Evolutionary conservation across 345 rosid genomes (phyloP), one percentile per base, ranked within the genome.

Genomic region (Cardamine occulta): DNA sequence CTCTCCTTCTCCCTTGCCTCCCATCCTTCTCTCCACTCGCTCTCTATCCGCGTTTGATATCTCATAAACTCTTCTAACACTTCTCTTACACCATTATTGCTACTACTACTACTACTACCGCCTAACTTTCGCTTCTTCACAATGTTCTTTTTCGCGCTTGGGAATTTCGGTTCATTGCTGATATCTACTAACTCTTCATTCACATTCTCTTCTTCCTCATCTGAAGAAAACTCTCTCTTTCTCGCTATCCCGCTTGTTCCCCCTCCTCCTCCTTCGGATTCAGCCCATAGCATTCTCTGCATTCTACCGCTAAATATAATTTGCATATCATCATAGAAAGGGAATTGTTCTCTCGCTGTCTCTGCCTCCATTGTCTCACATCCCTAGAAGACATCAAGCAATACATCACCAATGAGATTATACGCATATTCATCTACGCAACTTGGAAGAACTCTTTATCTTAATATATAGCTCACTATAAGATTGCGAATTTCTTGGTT

Each of bases 1-100:
- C 99, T 86, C 74, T 95, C 94, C 21, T 80, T 92, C 74, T 92
- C 99, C 69, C 93, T 85, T 7, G 80, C 83, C 68, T 90, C 98
- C 60, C 75, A 87, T 7, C 82, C 74, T 52, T 92, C 98, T 65
- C 91, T 86, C 99, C 99, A 95, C 53, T 90, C 88, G 59, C 77
- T 80, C 79, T 95, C 99, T 80, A 89, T 83, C 61, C 83, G 80
- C 78, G 81, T 60, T 74, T 95, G 99, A 66, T 92, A 93, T 84
- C 84, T 90, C 94, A 89, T 85, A 81, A 95, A 95, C 58, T 84
- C 97, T 48, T 85, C 87, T 74, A 95, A 76, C 6, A 88, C 79
- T 82, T 88, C 94, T 80, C 63, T 85, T 78, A 94, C 45, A 58
- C 74, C 39, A 49, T 69, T 78, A 35, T 78, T 58, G 21, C 45